Base-by-base conservation (phyloP, 192 early-diverging fungal species). In the Gigaspora rosea region DNA sequence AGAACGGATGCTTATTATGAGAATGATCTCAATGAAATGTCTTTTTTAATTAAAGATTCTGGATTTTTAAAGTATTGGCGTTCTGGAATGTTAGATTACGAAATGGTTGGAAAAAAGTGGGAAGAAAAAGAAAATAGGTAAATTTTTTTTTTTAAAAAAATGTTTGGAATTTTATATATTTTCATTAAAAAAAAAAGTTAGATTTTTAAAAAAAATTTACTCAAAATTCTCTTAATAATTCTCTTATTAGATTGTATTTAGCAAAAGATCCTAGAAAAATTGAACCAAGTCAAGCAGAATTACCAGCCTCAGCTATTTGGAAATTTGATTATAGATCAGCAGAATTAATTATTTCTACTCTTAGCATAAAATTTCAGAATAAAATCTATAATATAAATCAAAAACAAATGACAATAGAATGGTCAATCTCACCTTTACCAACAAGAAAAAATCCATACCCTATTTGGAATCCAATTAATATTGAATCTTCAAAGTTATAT, bases 61-160 rank as follows among this genome's bases (percentile, higher is more conserved):
- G 36, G 36, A 66, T 66, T 41, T 66, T 66, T 66, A 41, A 66
- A 46, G 16, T n/a, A n/a, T 12, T 66, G 64, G 64, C 15, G n/a
- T n/a, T 16, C 35, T 47, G 64, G 64, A 36, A 10, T 41, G 5
- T 66, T 66, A 15, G n/a, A 66, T 6, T 47, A 8, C 9, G 12
- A 62, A 9, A 62, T 32, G 11, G 33, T 62, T 13, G 59, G 22
- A 32, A 32, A 62, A 3, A 12, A 62, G 13, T 20, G 10, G 12
- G 59, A 62, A 32, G 8, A 62, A 32, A 27, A 32, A 13, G 22
- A 13, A 9, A 62, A 57, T 11, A 57, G 16, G 54, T 41, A 41
- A 41, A 41, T 41, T 41, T 41, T 41, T 41, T 41, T 41, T 41
- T 41, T 41, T 41, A 41, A 27, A 27, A 27, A 27, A 27, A 27